These are phyloP conservation scores for Xylaria bambusicola DNA, from an alignment of 495 filamentous ascomycete genomes.

Conservation along the genomic window DNA sequence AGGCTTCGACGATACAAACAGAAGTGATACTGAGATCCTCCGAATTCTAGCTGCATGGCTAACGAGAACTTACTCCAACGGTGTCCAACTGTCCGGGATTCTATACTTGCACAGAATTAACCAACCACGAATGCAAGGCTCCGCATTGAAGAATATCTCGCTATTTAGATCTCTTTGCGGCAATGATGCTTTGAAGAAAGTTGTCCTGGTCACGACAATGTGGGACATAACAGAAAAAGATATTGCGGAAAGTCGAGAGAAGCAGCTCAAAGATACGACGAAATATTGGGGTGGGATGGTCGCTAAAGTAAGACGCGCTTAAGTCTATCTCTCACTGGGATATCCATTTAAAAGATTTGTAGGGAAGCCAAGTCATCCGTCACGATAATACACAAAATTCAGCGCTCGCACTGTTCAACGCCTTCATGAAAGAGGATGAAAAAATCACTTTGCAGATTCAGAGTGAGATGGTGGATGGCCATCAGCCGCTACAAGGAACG, in stretches of 20 bases:
- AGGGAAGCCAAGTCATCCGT: slow-evolving; percentile 1
- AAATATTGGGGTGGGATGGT: slow-evolving; percentile 44
- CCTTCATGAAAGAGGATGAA: neutral
- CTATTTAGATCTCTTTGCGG: slow-evolving; percentile 50
- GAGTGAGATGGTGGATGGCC: neutral
- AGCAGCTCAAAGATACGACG: slow-evolving; percentile 28
- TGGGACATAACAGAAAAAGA: slow-evolving; percentile 36
- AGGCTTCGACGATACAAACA: slow-evolving; percentile 43
- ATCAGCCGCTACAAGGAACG: neutral
- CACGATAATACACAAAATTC: slow-evolving; percentile 1
- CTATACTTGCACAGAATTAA: slow-evolving; percentile 51
- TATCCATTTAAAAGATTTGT: neutral
- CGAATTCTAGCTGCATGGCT: slow-evolving; percentile 36
- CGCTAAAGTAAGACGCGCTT: neutral
- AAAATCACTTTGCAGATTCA: slow-evolving; percentile 2
- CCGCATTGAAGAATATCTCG: slow-evolving; percentile 39
- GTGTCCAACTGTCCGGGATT: slow-evolving; percentile 30
- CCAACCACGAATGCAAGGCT: slow-evolving; percentile 40
- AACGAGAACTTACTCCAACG: neutral
- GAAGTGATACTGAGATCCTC: slow-evolving; percentile 40
- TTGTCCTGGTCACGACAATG: slow-evolving; percentile 48
- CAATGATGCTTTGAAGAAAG: slow-evolving; percentile 33
- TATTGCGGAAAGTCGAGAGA: slow-evolving; percentile 32
- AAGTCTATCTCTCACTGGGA: neutral
- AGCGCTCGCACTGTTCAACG: neutral